Conservation (phyloP, 495 filamentous ascomycete genomes). For the Aspergillus panamensis region DNA sequence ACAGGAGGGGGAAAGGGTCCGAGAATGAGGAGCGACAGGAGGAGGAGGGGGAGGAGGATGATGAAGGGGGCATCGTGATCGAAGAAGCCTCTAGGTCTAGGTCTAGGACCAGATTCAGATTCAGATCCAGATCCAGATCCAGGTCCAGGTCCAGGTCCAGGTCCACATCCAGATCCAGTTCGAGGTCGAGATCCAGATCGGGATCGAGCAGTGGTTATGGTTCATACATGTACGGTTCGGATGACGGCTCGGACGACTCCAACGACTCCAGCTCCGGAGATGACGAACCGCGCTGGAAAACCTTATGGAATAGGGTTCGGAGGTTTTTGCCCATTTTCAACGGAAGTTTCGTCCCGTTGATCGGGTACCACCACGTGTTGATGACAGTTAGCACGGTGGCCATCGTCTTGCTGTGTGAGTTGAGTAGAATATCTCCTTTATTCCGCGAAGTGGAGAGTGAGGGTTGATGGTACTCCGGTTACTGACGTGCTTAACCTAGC, state of each 20-base stretch:
- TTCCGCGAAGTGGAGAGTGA: background rate
- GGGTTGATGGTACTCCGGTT: background rate
- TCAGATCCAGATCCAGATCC: too few species aligned
- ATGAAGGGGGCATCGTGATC: background rate
- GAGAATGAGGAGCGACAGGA: background rate
- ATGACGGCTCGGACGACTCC: too few species aligned
- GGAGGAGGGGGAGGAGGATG: background rate
- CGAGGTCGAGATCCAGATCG: too few species aligned
- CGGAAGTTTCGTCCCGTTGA: background rate
- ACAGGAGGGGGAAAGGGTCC: background rate
- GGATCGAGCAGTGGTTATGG: too few species aligned
- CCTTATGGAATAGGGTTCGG: background rate
- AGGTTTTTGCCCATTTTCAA: background rate
- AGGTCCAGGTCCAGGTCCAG: too few species aligned
- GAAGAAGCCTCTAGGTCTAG: too few species aligned
- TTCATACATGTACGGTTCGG: too few species aligned
- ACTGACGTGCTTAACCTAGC: background rate
- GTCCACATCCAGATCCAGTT: too few species aligned
- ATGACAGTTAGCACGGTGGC: background rate
- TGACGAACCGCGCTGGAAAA: too few species aligned
- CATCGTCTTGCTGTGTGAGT: background rate
- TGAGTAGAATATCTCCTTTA: background rate
- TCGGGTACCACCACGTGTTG: conserved; percentile 1
- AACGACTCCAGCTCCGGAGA: too few species aligned
- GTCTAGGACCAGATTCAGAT: too few species aligned